phyloP scores from a whole-genome alignment of 2,329 filamentous ascomycete species.

The Sclerotinia spermophila region DNA sequence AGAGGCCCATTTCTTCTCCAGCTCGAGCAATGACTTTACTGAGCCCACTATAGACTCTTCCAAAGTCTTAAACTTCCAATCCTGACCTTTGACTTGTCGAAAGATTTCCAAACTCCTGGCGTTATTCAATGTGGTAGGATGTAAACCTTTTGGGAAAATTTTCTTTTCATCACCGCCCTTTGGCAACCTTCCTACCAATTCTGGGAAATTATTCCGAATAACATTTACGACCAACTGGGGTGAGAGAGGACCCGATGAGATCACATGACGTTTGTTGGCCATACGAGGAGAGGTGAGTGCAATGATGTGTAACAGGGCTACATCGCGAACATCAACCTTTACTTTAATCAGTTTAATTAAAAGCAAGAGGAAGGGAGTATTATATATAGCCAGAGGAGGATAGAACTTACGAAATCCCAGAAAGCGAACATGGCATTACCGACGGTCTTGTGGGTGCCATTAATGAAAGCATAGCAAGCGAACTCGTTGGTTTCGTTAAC shows the following conservation, averaged over 20 bases:
- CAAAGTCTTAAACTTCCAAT: slow-evolving; percentile 31
- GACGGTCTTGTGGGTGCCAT: slow-evolving; percentile 45
- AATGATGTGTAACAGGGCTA: slow-evolving; percentile 57
- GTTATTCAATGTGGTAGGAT: slow-evolving; percentile 30
- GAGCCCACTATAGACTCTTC: slow-evolving; percentile 34
- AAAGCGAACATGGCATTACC: slow-evolving; percentile 19
- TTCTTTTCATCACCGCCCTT: slow-evolving; percentile 41
- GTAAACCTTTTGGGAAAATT: slow-evolving; percentile 27
- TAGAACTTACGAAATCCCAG: slow-evolving; percentile 37
- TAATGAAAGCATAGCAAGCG: slow-evolving; percentile 49
- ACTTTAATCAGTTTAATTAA: background rate
- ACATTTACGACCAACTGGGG: slow-evolving; percentile 55
- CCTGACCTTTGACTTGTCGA: slow-evolving; percentile 3
- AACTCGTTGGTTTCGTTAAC: slow-evolving; percentile 65
- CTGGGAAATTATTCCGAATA: slow-evolving; percentile 50
- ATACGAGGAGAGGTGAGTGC: slow-evolving; percentile 53
- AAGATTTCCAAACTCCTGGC: slow-evolving; percentile 23
- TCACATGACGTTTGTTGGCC: slow-evolving; percentile 57
- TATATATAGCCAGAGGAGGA: slow-evolving; percentile 16
- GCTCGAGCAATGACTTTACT: slow-evolving; percentile 31
- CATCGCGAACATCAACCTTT: slow-evolving; percentile 49
- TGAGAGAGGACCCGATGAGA: slow-evolving; percentile 52
- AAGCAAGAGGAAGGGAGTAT: background rate
- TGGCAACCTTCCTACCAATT: slow-evolving; percentile 44
- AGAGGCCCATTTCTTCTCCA: slow-evolving; percentile 26